Evolutionary conservation across 768 basidiomycete species (phyloP).

Genomic region (Boletus reticuloceps): DNA sequence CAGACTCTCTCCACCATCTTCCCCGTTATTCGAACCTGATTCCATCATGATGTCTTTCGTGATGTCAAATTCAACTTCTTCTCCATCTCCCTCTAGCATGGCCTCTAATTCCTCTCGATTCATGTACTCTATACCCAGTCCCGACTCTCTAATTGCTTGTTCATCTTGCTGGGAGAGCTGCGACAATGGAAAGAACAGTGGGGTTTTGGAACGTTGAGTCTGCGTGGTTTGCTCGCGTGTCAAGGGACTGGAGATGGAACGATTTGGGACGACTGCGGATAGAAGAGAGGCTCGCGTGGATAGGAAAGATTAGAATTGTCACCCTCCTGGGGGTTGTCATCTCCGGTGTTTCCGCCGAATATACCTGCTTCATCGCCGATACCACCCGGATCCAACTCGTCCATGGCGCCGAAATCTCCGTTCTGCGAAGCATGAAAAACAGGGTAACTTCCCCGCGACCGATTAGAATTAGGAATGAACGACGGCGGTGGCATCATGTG

Average conservation of each 20-base stretch:
- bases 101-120: conserved; percentile 55
- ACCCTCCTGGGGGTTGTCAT: neutral
- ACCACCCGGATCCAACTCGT: conserved; percentile 1
- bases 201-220: conserved; percentile 15
- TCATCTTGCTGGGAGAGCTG: conserved; percentile 58
- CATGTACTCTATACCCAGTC: conserved; percentile 70
- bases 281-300: conserved; percentile 19
- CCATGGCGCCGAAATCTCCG: conserved; percentile 16
- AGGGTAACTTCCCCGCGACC: conserved; percentile 7
- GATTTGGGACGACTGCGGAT: conserved; percentile 24
- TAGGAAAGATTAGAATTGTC: conserved; percentile 3
- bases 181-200: conserved; percentile 49
- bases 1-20: conserved; percentile 22
- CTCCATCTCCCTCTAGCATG: conserved; percentile 34
- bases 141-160: conserved; percentile 54
- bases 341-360: neutral
- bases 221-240: conserved; percentile 2
- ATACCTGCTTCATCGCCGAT: neutral
- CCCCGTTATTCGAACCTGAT: neutral
- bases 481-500: conserved; percentile 43
- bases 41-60: neutral
- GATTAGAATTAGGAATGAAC: conserved; percentile 15
- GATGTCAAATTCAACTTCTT: conserved; percentile 30
- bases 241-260: conserved; percentile 4
- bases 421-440: conserved; percentile 17